Percentiles rank a stretch among this genome's conserved stretches.
Evolutionary conservation across 805 yeast genomes (phyloP).

Genomic region (Candida pseudoglaebosa): DNA sequence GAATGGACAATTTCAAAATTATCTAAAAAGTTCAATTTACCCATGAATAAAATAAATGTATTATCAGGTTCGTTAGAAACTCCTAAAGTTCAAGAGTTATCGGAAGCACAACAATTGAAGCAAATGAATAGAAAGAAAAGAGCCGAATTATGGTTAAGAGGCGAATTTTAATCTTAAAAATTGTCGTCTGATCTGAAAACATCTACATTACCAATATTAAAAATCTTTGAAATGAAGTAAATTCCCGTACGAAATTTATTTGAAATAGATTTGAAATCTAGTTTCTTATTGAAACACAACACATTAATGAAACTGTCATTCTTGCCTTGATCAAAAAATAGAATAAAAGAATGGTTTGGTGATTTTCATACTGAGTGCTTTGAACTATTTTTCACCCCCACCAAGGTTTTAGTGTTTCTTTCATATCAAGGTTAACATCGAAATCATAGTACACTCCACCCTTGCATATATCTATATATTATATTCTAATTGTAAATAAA

Average conservation of each 20-base stretch:
- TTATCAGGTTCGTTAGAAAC: slow-evolving; percentile 4
- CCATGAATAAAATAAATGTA: slow-evolving; percentile 2
- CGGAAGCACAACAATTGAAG: not conserved
- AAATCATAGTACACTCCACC: not conserved
- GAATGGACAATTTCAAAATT: slow-evolving; percentile 60
- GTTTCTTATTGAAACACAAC: too few relatives aligned
- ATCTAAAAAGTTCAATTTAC: slow-evolving; percentile 49
- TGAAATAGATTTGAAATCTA: too few relatives aligned
- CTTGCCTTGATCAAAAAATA: too few relatives aligned
- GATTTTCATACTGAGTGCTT: too few relatives aligned
- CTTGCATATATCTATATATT: not conserved
- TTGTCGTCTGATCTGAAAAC: too few relatives aligned
- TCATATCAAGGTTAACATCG: not conserved
- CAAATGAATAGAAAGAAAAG: slow-evolving; percentile 52
- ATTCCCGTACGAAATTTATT: too few relatives aligned
- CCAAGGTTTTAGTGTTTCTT: not conserved
- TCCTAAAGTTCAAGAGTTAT: slow-evolving; percentile 33
- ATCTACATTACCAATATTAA: too few relatives aligned
- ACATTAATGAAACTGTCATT: too few relatives aligned
- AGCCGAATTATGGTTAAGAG: slow-evolving; percentile 60
- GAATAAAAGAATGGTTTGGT: too few relatives aligned
- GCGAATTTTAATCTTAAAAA: slow-evolving; percentile 44
- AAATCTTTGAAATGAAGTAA: too few relatives aligned
- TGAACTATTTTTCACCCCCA: too few relatives aligned
- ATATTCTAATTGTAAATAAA: not conserved